Evolutionary conservation across 1,284 basidiomycete genomes (phyloP), one percentile per base, ranked within the genome.

Genomic region (Cryptococcus wingfieldii): DNA sequence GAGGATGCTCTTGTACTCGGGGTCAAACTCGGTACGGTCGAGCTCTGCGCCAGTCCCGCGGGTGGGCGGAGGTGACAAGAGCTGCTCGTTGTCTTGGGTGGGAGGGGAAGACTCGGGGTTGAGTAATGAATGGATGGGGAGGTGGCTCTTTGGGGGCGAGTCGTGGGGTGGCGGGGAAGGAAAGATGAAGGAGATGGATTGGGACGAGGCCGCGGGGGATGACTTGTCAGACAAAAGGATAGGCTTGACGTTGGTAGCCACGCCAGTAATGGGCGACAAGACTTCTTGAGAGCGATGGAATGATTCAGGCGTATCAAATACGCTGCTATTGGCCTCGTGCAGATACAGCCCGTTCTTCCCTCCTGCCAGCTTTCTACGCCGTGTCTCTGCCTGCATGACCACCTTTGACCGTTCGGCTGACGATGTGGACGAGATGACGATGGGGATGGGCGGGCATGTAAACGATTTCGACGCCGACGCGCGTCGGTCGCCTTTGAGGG

Each of bases 311-410:
- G 45, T 23, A 9, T 66, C 58, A n/a, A 53, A 46, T 38, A 71
- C 64, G 31, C 68, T 68, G 43, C 61, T 49, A 14, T 66, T 68
- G 13, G 65, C 69, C 45, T 69, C 66, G 37, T 71, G 69, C 61
- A 68, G 65, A 54, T 71, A 71, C 34, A 71, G 63, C 46, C 64
- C 47, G 6, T 10, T 34, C 4, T 48, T 34, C 34, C 47, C 47
- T 23, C 37, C n/a, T 12, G 10, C n/a, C 48, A 38, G 59, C 44
- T 56, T 63, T 25, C 51, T 51, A 41, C 51, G 53, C 1, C 45
- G 31, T 18, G 41, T 19, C 6, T 52, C 54, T 3, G 56, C 56
- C 6, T 51, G 54, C 18, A 59, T 55, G 9, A 58, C 53, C 3
- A 64, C 67, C 0, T 51, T 38, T 1, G 58, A 51, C 10, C 69